These are phyloP conservation scores for Cryphonectria carpinicola DNA, from an alignment of 2,329 filamentous ascomycete species.

Conservation along the genomic window DNA sequence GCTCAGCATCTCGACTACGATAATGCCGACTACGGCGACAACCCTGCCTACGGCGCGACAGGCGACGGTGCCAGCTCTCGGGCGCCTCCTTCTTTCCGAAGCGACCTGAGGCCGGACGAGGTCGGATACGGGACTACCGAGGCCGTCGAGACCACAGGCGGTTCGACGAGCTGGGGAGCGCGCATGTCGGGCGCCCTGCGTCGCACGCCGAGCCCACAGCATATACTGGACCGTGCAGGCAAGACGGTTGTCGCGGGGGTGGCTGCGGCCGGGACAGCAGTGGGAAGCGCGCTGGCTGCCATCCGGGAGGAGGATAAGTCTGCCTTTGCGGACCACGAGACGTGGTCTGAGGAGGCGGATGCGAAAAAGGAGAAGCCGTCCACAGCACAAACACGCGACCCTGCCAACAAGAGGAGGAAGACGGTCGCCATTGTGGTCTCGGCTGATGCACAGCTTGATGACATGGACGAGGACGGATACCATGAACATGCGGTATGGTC, in stretches of 20 bases:
- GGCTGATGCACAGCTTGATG: constrained; percentile 67
- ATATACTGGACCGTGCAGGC: constrained; percentile 82
- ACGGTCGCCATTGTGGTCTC: constrained; percentile 89
- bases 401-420: constrained; percentile 61
- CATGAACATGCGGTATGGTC: constrained; percentile 79
- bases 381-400: constrained; percentile 39
- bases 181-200: constrained; percentile 81
- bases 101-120: constrained; percentile 43
- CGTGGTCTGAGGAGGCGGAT: constrained; percentile 90
- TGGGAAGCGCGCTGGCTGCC: constrained; percentile 80
- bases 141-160: constrained; percentile 40
- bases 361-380: constrained; percentile 57
- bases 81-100: constrained; percentile 44
- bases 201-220: constrained; percentile 83
- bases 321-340: constrained; percentile 82
- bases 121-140: constrained; percentile 47
- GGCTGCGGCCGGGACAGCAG: constrained; percentile 78
- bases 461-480: constrained; percentile 61
- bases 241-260: constrained; percentile 81
- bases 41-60: constrained; percentile 52
- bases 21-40: constrained; percentile 53
- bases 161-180: constrained; percentile 66
- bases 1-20: constrained; percentile 56
- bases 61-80: constrained; percentile 40
- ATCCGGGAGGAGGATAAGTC: constrained; percentile 83